These are phyloP conservation scores for Ceratobasidium sp. DNA, from an alignment of 1,284 basidiomycete genomes.

Conservation along the genomic window DNA sequence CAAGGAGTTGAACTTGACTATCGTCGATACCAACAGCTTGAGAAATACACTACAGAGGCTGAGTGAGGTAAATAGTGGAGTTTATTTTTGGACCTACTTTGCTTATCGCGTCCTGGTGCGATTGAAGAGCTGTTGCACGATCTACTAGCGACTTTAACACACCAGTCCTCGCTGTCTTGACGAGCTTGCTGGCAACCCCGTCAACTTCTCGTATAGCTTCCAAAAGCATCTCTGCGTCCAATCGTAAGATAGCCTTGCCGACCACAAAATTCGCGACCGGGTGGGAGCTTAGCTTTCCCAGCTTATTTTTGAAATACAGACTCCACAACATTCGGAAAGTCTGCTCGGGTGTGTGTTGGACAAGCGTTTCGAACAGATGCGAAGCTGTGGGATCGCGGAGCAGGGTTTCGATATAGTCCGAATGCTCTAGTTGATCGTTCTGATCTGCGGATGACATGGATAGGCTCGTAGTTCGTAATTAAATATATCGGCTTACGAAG, in stretches of 20 bases:
- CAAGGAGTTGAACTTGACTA: conserved; percentile 62
- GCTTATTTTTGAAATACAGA: conserved; percentile 76
- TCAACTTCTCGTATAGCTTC: conserved; percentile 68
- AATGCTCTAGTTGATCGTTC: conserved; percentile 55
- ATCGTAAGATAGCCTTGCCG: conserved; percentile 75
- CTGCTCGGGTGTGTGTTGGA: conserved; percentile 68
- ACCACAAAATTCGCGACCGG: conserved; percentile 93
- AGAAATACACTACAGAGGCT: conserved; percentile 63
- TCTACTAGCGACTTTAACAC: conserved; percentile 79
- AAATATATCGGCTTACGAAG: conserved; percentile 62
- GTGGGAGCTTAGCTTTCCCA: conserved; percentile 78
- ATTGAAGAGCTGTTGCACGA: conserved; percentile 63
- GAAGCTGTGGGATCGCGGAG: conserved; percentile 87
- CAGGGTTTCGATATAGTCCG: conserved; percentile 81
- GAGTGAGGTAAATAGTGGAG: neutral
- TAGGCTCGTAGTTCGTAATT: neutral
- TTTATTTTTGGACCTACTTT: conserved; percentile 53
- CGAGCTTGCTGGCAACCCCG: conserved; percentile 34
- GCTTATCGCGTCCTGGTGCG: conserved; percentile 56
- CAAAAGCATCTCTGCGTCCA: conserved; percentile 66
- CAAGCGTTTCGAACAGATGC: conserved; percentile 83
- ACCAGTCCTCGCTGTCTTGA: conserved; percentile 69
- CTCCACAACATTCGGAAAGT: conserved; percentile 78
- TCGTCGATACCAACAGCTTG: conserved; percentile 68
- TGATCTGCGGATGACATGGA: conserved; percentile 55